Conservation (phyloP, 169 alveolate genomes). For the Eimeria zaria region DNA sequence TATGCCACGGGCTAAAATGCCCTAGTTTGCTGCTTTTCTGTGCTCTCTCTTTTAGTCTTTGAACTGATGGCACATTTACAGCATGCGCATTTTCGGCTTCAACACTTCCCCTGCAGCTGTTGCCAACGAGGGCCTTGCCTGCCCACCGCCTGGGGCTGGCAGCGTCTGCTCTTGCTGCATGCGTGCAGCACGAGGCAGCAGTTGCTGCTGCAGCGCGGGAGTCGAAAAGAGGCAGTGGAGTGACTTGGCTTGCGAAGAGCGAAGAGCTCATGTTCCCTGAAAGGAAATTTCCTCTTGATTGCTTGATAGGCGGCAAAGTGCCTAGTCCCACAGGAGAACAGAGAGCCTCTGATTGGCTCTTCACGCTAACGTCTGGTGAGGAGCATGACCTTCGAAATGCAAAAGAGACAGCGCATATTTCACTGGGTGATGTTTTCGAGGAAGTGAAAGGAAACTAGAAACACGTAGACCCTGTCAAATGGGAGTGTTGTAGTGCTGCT, state of each 20-base stretch:
- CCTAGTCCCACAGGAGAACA: background rate
- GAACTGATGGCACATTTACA: background rate
- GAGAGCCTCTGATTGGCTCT: background rate
- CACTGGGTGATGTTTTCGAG: background rate
- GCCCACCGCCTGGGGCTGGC: slow-evolving; percentile 59
- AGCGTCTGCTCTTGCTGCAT: slow-evolving; percentile 72
- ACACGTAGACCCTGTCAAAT: background rate
- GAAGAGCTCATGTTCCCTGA: background rate
- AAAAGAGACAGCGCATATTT: background rate
- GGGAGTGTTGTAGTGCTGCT: background rate
- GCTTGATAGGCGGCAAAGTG: background rate
- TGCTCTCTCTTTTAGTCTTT: background rate
- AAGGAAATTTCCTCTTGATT: background rate
- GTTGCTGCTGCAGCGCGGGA: slow-evolving; percentile 65
- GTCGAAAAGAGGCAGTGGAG: slow-evolving; percentile 50
- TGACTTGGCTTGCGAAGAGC: background rate
- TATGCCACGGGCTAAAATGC: background rate
- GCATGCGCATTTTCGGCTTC: background rate
- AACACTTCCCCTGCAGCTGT: background rate
- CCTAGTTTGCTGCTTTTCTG: background rate
- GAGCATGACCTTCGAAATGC: slow-evolving; percentile 5
- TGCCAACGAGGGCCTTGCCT: background rate
- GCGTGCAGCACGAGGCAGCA: slow-evolving; percentile 60
- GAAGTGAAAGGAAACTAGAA: background rate
- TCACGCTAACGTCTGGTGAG: slow-evolving; percentile 29